A percentile compares a stretch with the other conserved stretches of the same genome.
These are phyloP conservation scores for Globisporangium cederbergense DNA, from an alignment of 352 stramenopile genomes.

Conservation along the genomic window DNA sequence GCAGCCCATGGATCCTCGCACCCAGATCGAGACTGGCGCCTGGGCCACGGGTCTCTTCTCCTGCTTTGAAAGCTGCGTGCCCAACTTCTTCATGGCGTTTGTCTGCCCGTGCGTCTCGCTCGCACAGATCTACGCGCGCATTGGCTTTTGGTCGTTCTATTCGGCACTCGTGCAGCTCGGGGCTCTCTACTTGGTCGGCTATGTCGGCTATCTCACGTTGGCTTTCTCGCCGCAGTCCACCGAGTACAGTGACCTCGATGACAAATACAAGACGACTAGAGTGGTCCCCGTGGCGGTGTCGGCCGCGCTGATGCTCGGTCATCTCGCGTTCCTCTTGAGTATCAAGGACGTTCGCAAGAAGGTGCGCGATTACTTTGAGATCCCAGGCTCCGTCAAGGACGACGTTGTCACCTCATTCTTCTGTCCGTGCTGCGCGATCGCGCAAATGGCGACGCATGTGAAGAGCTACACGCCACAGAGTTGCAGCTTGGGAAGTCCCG, in stretches of 20 bases:
- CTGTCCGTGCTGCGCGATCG: conserved; percentile 30
- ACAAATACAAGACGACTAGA: not conserved
- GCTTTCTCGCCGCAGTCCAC: not conserved
- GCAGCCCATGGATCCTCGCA: not conserved
- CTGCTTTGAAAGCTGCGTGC: conserved; percentile 23
- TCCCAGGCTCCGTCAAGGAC: conserved; percentile 16
- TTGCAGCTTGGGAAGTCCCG: conserved; percentile 17
- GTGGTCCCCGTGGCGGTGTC: not conserved
- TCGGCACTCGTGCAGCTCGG: conserved; percentile 9
- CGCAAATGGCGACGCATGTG: conserved; percentile 31
- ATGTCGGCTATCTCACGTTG: not conserved
- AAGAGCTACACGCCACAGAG: conserved; percentile 24
- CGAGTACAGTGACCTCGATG: not conserved
- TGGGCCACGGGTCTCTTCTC: conserved; percentile 22
- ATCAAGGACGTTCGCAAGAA: conserved; percentile 10
- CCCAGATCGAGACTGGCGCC: conserved; percentile 5
- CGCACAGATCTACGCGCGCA: conserved; percentile 22
- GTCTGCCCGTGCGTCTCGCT: conserved; percentile 26
- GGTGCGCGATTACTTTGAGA: conserved; percentile 21
- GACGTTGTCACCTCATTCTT: conserved; percentile 17
- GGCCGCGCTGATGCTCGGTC: not conserved
- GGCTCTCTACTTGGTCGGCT: conserved; percentile 2
- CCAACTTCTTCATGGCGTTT: conserved; percentile 27
- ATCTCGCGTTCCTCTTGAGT: conserved; percentile 4
- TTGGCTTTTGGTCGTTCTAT: conserved; percentile 9